These are phyloP conservation scores for Pythium volutum DNA, from an alignment of 352 stramenopile species.

Conservation along the genomic window DNA sequence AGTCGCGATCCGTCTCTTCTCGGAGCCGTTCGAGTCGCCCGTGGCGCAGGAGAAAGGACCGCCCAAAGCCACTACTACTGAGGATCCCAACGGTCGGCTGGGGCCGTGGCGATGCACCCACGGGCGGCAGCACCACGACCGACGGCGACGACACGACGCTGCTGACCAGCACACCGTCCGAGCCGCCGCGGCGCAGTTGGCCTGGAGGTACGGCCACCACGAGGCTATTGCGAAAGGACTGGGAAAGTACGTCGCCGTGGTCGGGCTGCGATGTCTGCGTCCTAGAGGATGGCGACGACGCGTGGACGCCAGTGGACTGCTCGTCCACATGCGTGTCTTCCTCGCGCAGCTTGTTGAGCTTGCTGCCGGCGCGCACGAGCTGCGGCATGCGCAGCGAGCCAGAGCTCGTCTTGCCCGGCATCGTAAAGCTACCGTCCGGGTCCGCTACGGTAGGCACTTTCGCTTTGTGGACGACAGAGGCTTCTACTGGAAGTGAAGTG, in stretches of 20 bases:
- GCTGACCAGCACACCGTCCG: background rate
- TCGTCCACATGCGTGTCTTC: constrained; percentile 9
- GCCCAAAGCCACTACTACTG: background rate
- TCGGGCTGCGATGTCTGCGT: too few relatives aligned
- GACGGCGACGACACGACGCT: background rate
- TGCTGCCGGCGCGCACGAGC: constrained; percentile 8
- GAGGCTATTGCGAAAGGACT: too few relatives aligned
- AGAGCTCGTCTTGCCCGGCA: background rate
- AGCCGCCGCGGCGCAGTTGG: constrained; percentile 5
- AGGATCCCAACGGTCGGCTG: background rate
- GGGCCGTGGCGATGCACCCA: background rate
- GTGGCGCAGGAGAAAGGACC: constrained; percentile 16
- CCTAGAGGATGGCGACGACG: background rate
- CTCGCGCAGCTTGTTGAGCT: constrained; percentile 6
- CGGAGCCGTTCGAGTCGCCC: constrained; percentile 11
- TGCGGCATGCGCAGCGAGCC: constrained; percentile 6
- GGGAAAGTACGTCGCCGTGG: too few relatives aligned
- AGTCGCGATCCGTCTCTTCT: constrained; percentile 19
- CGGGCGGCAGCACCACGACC: background rate
- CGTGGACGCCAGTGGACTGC: constrained; percentile 3
- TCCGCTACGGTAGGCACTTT: background rate
- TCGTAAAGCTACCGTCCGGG: background rate
- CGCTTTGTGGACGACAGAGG: background rate
- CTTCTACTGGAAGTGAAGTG: too few relatives aligned
- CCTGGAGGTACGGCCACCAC: too few relatives aligned